Base-by-base conservation (phyloP, 176 grass and related monocot genomes). In the Cocos nucifera region DNA sequence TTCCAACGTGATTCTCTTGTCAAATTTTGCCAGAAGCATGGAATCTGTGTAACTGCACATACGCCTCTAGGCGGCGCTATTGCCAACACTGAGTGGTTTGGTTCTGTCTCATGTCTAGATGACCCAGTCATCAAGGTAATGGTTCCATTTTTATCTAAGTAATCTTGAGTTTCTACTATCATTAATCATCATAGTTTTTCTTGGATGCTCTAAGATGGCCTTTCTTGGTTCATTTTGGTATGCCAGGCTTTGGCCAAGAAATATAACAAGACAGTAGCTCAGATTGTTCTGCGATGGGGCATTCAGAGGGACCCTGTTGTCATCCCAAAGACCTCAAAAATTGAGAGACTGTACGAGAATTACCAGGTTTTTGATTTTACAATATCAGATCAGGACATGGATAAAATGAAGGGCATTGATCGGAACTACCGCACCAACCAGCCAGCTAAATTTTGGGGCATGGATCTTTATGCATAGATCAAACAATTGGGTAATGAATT, bases 21-120 rank as follows among this genome's bases (percentile, higher is more conserved):
- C 18, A 96, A 86, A 76, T 97, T 97, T 76, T 97, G 87, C 82
- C 92, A 97, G 71, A 97, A 91, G 62, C 87, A 97, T 22, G 83
- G 78, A 17, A 84, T 97, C 68, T 88, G 73, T 1, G 78, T 91
- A 44, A 97, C 92, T 2, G 92, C 92, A 2, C 87, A 97, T 17
- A 97, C 92, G 17, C 84, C 92, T n/a, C 57, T 91, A 23, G 83
- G 92, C 9, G 92, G 92, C 9, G 82, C 87, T 28, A 72, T 81
- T 57, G 84, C 92, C 22, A 97, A 97, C 44, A 66, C 87, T 0
- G 87, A 90, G 69, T 90, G 78, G 92, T 91, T 90, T 4, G 84
- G 92, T 17, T 58, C 91, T 0, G 44, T 91, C 51, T 97, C 92
- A 3, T 97, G 92, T 75, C 83, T 96, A 0, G 87, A 88, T 16